A percentile compares a stretch with the other conserved stretches of the same genome.
phyloP scores from a whole-genome alignment of 2,329 filamentous ascomycete species.

The Celoporthe dispersa region DNA sequence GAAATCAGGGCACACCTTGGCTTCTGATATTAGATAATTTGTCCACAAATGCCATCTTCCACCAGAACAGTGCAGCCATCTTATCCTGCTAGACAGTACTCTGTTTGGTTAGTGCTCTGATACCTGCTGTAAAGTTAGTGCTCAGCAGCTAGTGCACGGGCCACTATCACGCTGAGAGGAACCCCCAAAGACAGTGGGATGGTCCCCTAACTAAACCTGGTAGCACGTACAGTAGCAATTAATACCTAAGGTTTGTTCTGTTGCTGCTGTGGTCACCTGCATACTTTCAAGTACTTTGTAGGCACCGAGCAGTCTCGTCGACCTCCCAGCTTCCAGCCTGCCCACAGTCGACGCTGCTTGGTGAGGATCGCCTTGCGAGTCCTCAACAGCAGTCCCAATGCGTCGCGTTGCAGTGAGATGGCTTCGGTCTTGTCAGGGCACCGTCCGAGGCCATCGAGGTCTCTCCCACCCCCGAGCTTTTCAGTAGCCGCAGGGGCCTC shows the following conservation, averaged over 20 bases:
- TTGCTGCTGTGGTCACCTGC: background rate
- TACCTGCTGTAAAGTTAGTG: background rate
- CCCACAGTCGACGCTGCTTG: background rate
- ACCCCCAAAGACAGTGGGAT: too few relatives aligned
- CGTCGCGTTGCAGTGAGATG: slow-evolving; percentile 73
- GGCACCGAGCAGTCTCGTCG: too few relatives aligned
- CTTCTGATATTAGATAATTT: too few relatives aligned
- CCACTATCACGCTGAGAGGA: background rate
- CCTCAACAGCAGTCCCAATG: slow-evolving; percentile 56
- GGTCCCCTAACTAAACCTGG: background rate
- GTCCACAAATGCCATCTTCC: background rate
- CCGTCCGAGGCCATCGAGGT: slow-evolving; percentile 55
- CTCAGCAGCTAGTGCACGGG: background rate
- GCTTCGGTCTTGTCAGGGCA: slow-evolving; percentile 69
- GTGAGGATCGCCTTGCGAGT: background rate
- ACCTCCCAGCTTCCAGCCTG: background rate
- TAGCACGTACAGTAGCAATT: background rate
- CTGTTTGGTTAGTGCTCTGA: background rate
- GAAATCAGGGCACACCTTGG: too few relatives aligned
- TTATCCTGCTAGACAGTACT: background rate
- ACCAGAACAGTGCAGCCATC: background rate
- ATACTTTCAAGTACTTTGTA: background rate
- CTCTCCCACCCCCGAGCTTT: slow-evolving; percentile 49
- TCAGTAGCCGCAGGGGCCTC: slow-evolving; percentile 46
- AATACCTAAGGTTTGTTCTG: background rate